Evolutionary conservation across 371 early-diverging fungal genomes (phyloP).

Genomic region (Mucor racemosus): DNA sequence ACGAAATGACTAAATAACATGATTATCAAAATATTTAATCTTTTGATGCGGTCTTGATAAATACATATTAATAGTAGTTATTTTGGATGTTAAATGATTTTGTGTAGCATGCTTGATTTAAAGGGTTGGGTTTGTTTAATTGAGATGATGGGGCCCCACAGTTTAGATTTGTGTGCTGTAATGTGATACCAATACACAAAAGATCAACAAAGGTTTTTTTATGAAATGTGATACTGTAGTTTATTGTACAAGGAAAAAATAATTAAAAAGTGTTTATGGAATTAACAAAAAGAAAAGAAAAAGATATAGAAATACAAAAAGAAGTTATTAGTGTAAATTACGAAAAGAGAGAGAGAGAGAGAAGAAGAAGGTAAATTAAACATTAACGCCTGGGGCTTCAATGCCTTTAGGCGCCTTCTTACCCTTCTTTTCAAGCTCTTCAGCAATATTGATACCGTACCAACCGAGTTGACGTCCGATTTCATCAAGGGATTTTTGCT

Average conservation of each 20-base stretch:
- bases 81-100: too few species aligned
- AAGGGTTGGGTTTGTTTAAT: neutral
- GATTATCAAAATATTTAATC: too few species aligned
- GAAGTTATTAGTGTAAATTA: neutral
- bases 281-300: neutral
- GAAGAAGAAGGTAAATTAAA: constrained; percentile 16
- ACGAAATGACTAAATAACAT: neutral
- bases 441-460: constrained; percentile 38
- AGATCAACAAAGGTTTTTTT: neutral
- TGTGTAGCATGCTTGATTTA: too few species aligned
- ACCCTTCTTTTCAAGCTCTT: constrained; percentile 29
- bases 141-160: neutral
- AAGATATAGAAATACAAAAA: constrained; percentile 6
- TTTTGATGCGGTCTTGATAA: too few species aligned
- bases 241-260: constrained; percentile 4
- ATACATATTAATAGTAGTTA: too few species aligned
- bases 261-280: neutral
- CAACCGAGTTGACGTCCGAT: constrained; percentile 55
- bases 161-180: neutral
- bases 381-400: constrained; percentile 38
- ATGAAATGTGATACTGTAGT: neutral
- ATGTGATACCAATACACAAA: too few species aligned
- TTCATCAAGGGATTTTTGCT: constrained; percentile 70
- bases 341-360: neutral
- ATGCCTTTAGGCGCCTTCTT: constrained; percentile 47